These are phyloP conservation scores for Carex arenaria DNA, from an alignment of 202 grass and related monocot genomes.

Conservation along the genomic window DNA sequence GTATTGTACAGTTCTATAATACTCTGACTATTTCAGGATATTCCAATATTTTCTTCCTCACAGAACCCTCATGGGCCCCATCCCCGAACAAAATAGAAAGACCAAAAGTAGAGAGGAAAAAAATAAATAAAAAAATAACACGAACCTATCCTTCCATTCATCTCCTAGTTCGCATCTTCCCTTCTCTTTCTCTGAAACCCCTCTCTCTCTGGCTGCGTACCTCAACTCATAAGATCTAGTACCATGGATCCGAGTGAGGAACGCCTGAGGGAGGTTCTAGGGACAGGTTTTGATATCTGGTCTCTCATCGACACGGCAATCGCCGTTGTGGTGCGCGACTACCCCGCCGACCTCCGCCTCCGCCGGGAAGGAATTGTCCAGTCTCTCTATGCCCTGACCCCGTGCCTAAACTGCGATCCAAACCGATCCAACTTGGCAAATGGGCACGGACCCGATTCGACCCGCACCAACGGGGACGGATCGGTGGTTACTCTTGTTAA, in stretches of 20 bases:
- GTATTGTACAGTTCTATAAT: neutral
- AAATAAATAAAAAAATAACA: neutral
- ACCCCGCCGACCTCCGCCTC: conserved; percentile 56
- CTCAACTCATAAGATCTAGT: neutral
- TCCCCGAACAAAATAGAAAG: conserved; percentile 6
- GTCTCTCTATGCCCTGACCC: conserved; percentile 36
- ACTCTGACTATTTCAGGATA: neutral
- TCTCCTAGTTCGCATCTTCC: conserved; percentile 4
- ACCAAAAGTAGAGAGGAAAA: neutral
- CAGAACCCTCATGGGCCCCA: neutral
- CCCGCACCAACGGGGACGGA: conserved; percentile 10
- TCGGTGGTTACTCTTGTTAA: neutral
- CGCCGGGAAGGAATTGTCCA: conserved; percentile 74
- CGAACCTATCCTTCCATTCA: conserved; percentile 28
- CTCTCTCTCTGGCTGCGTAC: neutral
- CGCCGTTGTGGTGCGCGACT: conserved; percentile 34
- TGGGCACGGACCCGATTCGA: conserved; percentile 2
- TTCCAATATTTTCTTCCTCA: conserved; percentile 6
- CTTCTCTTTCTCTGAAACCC: conserved; percentile 2
- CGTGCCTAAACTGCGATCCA: conserved; percentile 48
- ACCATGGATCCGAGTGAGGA: conserved; percentile 50
- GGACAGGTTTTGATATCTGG: conserved; percentile 56
- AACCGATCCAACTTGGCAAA: neutral
- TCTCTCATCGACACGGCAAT: conserved; percentile 61
- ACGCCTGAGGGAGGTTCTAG: conserved; percentile 37